Conservation (phyloP, 257 asterid genomes). For the Solanum dulcamara region DNA sequence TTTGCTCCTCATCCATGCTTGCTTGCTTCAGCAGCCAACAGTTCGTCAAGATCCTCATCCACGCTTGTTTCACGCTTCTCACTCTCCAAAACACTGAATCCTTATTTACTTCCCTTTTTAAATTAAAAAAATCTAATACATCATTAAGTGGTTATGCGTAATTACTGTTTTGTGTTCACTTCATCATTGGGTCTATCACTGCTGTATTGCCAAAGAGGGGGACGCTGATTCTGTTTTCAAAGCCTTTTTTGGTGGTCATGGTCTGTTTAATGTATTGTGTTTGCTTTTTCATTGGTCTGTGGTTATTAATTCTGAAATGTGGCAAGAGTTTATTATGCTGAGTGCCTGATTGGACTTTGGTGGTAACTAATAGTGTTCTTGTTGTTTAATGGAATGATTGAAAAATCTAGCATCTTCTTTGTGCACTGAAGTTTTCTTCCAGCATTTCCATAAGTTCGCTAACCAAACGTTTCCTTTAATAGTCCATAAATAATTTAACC, state of each 20-base stretch:
- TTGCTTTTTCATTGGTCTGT: not conserved
- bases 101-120: not conserved
- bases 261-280: not conserved
- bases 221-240: not conserved
- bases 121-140: not conserved
- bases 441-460: not conserved
- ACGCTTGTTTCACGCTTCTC: not conserved
- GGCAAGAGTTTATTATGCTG: not conserved
- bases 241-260: not conserved
- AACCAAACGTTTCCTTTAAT: not conserved
- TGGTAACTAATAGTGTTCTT: not conserved
- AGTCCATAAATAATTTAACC: not conserved
- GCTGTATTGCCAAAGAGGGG: not conserved
- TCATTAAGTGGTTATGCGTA: not conserved
- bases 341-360: not conserved
- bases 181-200: not conserved
- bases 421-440: not conserved
- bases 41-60: slow-evolving; percentile 16
- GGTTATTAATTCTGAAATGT: not conserved
- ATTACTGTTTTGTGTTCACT: not conserved
- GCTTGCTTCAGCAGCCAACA: slow-evolving; percentile 37
- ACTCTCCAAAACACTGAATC: not conserved
- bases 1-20: slow-evolving; percentile 21
- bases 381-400: not conserved
- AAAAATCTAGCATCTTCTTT: not conserved